Conservation (phyloP, 2,329 filamentous ascomycete genomes). For the Arachnopeziza araneosa region DNA sequence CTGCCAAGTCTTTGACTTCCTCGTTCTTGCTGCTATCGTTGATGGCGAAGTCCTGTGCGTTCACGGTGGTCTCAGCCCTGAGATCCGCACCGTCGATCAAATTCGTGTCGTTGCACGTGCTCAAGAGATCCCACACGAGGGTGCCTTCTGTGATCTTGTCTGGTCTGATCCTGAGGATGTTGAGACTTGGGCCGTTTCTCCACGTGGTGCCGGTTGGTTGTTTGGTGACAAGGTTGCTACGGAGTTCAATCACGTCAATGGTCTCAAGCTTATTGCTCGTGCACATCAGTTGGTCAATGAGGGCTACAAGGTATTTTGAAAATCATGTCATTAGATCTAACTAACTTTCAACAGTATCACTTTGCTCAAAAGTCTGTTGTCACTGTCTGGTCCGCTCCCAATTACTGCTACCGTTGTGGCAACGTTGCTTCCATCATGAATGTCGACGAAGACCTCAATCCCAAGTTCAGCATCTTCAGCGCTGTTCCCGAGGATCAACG, state of each 20-base stretch:
- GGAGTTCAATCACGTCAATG: slow-evolving; percentile 75
- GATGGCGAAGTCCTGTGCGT: slow-evolving; percentile 70
- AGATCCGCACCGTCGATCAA: slow-evolving; percentile 70
- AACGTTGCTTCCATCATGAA: slow-evolving; percentile 78
- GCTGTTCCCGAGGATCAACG: slow-evolving; percentile 83
- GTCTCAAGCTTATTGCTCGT: slow-evolving; percentile 63
- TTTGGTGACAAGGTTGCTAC: slow-evolving; percentile 61
- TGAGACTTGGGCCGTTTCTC: slow-evolving; percentile 65
- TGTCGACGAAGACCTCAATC: slow-evolving; percentile 75
- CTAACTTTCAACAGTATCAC: slow-evolving; percentile 61
- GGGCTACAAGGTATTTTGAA: slow-evolving; percentile 56
- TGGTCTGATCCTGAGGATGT: slow-evolving; percentile 72
- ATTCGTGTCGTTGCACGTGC: slow-evolving; percentile 68
- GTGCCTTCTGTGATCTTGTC: slow-evolving; percentile 70
- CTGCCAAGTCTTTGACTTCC: slow-evolving; percentile 73
- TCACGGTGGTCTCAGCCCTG: slow-evolving; percentile 65
- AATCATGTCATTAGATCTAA: not conserved
- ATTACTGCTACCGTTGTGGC: slow-evolving; percentile 43
- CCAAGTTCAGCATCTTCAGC: slow-evolving; percentile 88
- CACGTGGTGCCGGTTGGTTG: slow-evolving; percentile 55
- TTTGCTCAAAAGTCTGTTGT: slow-evolving; percentile 93
- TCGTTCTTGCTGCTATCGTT: slow-evolving; percentile 67
- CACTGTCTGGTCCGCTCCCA: slow-evolving; percentile 56
- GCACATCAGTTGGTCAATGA: slow-evolving; percentile 73
- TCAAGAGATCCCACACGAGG: slow-evolving; percentile 72